A percentile compares a stretch with the other conserved stretches of the same genome.
Evolutionary conservation across 768 basidiomycete genomes (phyloP).

Genomic region (Aureoboletus auriporus): DNA sequence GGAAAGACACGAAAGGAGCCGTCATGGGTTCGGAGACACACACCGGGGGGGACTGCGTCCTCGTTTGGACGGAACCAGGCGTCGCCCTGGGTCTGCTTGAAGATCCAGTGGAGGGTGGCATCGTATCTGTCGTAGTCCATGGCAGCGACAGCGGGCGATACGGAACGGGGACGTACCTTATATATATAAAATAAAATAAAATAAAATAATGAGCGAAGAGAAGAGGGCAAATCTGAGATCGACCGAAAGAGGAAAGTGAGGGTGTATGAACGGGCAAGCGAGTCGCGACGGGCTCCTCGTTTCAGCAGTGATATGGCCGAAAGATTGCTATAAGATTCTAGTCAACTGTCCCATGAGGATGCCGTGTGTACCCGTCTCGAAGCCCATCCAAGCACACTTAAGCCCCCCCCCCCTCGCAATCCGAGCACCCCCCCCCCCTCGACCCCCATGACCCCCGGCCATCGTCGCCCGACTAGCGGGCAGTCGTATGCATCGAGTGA

Average conservation of each 20-base stretch:
- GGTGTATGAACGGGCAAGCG: background rate
- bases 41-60: conserved; percentile 42
- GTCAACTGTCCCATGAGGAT: conserved; percentile 1
- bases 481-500: conserved; percentile 21
- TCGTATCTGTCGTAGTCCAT: conserved; percentile 36
- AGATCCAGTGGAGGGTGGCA: conserved; percentile 25
- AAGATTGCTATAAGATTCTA: conserved; percentile 1
- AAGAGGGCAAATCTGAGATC: conserved; percentile 16
- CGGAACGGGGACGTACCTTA: background rate
- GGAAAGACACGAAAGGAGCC: conserved; percentile 54
- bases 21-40: conserved; percentile 46
- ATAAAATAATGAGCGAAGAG: no score
- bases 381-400: conserved; percentile 1
- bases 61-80: conserved; percentile 54
- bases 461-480: conserved; percentile 11
- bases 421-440: no score
- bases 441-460: conserved; percentile 12
- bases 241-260: conserved; percentile 1
- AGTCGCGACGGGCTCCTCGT: conserved; percentile 3
- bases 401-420: conserved; percentile 5
- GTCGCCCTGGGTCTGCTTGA: conserved; percentile 39
- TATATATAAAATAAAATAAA: background rate
- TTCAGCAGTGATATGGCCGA: conserved; percentile 1
- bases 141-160: conserved; percentile 7
- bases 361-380: background rate